These are phyloP conservation scores for Mucor plumbeus DNA, from an alignment of 371 early-diverging fungal genomes.

Conservation along the genomic window DNA sequence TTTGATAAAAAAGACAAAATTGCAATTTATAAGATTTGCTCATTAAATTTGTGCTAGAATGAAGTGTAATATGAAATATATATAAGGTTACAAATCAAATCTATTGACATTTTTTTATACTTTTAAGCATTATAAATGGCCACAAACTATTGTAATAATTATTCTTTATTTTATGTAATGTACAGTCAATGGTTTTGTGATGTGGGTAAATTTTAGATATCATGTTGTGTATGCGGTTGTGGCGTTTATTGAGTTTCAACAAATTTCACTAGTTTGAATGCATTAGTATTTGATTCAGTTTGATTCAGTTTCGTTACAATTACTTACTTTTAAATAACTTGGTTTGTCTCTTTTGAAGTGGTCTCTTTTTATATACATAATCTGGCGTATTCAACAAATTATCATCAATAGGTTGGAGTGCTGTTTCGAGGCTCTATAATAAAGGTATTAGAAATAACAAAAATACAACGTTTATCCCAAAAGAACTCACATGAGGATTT, in stretches of 20 bases:
- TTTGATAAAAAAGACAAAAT: too few relatives aligned
- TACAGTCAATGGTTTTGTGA: not conserved
- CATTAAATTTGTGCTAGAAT: too few relatives aligned
- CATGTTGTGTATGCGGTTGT: not conserved
- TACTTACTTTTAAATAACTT: conserved; percentile 25
- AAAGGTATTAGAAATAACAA: not conserved
- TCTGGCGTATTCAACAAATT: not conserved
- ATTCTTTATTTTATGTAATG: not conserved
- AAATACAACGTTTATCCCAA: not conserved
- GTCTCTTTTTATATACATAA: conserved; percentile 29
- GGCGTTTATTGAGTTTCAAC: conserved; percentile 23
- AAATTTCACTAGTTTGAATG: conserved; percentile 24
- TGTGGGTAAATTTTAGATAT: conserved; percentile 13
- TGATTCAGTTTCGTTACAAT: not conserved
- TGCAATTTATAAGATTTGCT: too few relatives aligned
- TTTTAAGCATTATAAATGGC: too few relatives aligned
- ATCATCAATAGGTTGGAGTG: conserved; percentile 7
- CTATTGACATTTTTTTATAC: too few relatives aligned
- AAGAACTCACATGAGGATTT: conserved; percentile 5
- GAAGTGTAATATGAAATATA: not conserved
- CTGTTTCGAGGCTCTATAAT: conserved; percentile 9
- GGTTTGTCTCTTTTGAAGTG: conserved; percentile 26
- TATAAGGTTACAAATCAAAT: not conserved
- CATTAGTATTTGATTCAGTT: not conserved
- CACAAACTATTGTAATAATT: too few relatives aligned